phyloP scores from a whole-genome alignment of 148 eudicot species.

The Diospyros kaki region DNA sequence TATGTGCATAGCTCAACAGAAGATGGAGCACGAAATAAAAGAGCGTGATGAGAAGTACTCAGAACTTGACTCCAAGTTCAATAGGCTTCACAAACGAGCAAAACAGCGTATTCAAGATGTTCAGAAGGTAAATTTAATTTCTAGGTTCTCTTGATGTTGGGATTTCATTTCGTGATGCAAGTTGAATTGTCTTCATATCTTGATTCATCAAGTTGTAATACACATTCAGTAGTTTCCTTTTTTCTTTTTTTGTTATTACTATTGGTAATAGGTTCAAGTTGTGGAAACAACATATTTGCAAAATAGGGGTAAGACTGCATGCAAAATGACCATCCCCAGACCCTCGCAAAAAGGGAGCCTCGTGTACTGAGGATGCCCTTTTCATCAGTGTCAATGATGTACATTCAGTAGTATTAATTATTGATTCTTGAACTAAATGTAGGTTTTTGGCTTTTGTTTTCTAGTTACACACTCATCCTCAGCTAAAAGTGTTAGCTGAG shows the following conservation, averaged over 20 bases:
- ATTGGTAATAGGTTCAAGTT: neutral
- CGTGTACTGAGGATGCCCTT: no score
- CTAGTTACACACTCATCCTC: neutral
- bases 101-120: slow-evolving; percentile 98
- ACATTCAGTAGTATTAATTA: no score
- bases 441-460: neutral
- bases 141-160: neutral
- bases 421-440: no score
- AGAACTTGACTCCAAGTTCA: slow-evolving; percentile 91
- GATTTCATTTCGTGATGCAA: slow-evolving; percentile 8
- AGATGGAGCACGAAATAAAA: slow-evolving; percentile 85
- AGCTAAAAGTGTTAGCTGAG: no score
- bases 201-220: neutral
- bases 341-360: no score
- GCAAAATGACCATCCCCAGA: no score
- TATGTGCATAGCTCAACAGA: slow-evolving; percentile 62
- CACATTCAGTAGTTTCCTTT: neutral
- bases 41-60: slow-evolving; percentile 89
- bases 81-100: slow-evolving; percentile 94
- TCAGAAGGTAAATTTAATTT: slow-evolving; percentile 64
- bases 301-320: no score
- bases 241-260: neutral
- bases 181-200: neutral
- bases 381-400: no score
- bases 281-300: no score